These are phyloP conservation scores for Alternaria metachromatica DNA, from an alignment of 2,329 filamentous ascomycete genomes.

Conservation along the genomic window DNA sequence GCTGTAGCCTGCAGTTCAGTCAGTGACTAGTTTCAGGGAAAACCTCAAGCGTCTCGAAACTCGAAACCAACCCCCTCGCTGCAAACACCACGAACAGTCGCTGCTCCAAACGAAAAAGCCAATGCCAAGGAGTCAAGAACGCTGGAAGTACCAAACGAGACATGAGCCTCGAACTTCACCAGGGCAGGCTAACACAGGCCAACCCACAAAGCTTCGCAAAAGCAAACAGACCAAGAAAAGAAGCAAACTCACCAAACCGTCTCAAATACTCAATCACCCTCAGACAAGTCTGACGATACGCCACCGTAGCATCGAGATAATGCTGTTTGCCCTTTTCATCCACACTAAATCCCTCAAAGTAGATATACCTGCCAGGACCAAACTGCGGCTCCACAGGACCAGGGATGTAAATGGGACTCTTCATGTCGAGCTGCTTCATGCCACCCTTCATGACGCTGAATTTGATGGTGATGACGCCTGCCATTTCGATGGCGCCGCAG, in stretches of 20 bases:
- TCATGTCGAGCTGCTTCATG: constrained; percentile 75
- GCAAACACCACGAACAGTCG: neutral
- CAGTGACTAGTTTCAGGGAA: neutral
- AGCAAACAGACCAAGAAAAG: neutral
- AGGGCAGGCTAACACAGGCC: neutral
- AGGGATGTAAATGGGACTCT: constrained; percentile 83
- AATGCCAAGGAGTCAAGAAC: neutral
- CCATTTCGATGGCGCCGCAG: constrained; percentile 85
- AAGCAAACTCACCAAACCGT: constrained; percentile 64
- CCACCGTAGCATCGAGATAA: constrained; percentile 84
- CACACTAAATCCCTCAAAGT: constrained; percentile 89
- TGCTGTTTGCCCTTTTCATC: constrained; percentile 89
- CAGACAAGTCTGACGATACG: constrained; percentile 82
- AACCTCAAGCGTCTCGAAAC: neutral
- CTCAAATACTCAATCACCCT: constrained; percentile 80
- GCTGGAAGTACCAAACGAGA: neutral
- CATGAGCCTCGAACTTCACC: neutral
- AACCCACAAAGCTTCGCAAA: neutral
- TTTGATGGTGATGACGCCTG: constrained; percentile 87
- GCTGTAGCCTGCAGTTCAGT: constrained; percentile 54
- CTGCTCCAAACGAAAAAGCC: neutral
- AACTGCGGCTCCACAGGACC: constrained; percentile 90
- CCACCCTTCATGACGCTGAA: constrained; percentile 87
- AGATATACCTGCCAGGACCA: constrained; percentile 79
- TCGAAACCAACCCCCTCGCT: neutral